These are phyloP conservation scores for Alloascoidea africana DNA, from an alignment of 805 yeast species.

Conservation along the genomic window DNA sequence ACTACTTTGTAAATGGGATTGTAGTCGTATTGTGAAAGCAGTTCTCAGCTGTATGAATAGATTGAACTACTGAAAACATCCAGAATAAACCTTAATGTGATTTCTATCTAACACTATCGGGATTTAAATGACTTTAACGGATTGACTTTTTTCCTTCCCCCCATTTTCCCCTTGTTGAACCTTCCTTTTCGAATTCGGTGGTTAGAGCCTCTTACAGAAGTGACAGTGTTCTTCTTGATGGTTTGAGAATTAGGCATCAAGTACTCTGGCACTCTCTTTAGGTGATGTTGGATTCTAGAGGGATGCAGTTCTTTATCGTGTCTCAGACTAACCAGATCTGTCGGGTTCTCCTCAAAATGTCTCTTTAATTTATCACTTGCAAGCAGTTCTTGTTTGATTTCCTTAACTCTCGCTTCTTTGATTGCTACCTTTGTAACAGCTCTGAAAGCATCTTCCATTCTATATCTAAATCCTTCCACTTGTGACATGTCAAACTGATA, in stretches of 20 bases:
- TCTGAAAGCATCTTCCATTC: slow-evolving; percentile 94
- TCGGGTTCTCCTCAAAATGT: slow-evolving; percentile 95
- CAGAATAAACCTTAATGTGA: too few relatives aligned
- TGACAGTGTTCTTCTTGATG: slow-evolving; percentile 46
- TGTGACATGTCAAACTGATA: slow-evolving; percentile 85
- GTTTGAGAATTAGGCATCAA: slow-evolving; percentile 66
- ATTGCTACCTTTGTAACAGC: slow-evolving; percentile 82
- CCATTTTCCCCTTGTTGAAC: slow-evolving; percentile 14
- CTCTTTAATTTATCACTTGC: slow-evolving; percentile 83
- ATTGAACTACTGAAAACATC: too few relatives aligned
- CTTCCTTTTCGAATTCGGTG: slow-evolving; percentile 21
- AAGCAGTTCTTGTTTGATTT: slow-evolving; percentile 72
- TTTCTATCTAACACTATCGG: too few relatives aligned
- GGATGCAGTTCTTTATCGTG: slow-evolving; percentile 87
- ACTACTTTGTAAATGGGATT: too few relatives aligned
- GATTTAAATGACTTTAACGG: slow-evolving; percentile 29
- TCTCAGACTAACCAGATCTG: slow-evolving; percentile 74
- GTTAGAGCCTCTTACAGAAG: slow-evolving; percentile 33
- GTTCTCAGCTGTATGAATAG: too few relatives aligned
- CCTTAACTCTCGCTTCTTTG: slow-evolving; percentile 86
- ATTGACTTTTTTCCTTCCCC: slow-evolving; percentile 27
- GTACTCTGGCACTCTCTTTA: slow-evolving; percentile 88
- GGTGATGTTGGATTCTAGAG: slow-evolving; percentile 65
- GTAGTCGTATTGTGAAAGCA: too few relatives aligned
- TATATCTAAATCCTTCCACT: slow-evolving; percentile 88